Base-by-base conservation (phyloP, 1,139 yeast genomes). In the Scheffersomyces insectosa region DNA sequence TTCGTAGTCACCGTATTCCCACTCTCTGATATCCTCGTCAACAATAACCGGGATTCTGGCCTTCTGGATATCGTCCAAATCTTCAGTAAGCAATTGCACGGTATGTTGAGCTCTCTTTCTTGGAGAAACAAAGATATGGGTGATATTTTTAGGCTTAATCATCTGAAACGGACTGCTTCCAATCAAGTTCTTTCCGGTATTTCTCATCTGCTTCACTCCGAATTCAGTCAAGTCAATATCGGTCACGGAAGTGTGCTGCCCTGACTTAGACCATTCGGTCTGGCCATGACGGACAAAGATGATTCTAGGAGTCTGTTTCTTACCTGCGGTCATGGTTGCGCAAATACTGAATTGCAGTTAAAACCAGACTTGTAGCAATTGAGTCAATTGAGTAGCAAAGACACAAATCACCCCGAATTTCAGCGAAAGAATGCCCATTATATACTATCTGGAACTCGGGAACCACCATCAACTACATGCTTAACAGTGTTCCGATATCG, bases 1-100 rank as follows among this genome's bases (percentile, higher is more conserved):
- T 69, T 91, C 98, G 63, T 91, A 91, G 56, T 88, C 95, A 53
- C 98, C 98, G 59, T 91, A 91, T 54, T 88, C 95, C 97, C 98
- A 91, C 67, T 91, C 98, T 51, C 95, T 77, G 40, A 89, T 66
- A 55, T 85, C 85, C 40, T 86, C 81, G 49, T 86, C 91, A 14
- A 79, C 79, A 37, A 68, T 64, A 33, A 78, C 57, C 3, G 72
- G 68, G 42, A 83, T 72, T 13, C 67, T 57, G 14, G 72, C 61
- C 48, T 67, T 70, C 33, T 72, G 66, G 35, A 71, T 75, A n/a
- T 72, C 79, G 37, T 77, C 71, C 42, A 88, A 62, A 13, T 64
- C 54, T 46, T 72, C 77, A 36, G 82, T 63, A 29, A 86, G 66
- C 45, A 84, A 65, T 15, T 84, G 76, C 40, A 80, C 79, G 0